A percentile compares a stretch with the other conserved stretches of the same genome.
These are phyloP conservation scores for Mimosa pudica DNA, from an alignment of 306 rosid species.

Conservation along the genomic window DNA sequence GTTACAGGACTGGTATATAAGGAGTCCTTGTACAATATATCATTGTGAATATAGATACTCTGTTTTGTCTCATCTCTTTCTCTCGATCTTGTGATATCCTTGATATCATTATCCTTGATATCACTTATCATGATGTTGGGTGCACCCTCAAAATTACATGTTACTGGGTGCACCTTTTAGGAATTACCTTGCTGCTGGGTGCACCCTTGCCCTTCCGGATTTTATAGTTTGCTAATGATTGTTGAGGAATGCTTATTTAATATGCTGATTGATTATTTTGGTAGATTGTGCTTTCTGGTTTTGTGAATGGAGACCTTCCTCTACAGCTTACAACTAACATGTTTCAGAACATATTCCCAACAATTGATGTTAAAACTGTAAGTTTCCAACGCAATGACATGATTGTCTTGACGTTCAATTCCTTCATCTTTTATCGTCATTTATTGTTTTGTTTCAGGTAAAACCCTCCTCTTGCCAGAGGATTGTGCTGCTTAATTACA, in stretches of 20 bases:
- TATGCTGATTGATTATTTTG: conserved; percentile 8
- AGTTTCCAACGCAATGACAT: conserved; percentile 38
- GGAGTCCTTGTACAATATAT: no score
- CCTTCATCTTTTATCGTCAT: conserved; percentile 26
- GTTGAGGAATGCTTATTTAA: not conserved
- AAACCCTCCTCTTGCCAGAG: conserved; percentile 95
- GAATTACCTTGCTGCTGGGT: no score
- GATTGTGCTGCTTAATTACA: conserved; percentile 87
- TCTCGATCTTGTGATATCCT: no score
- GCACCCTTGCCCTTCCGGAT: not conserved
- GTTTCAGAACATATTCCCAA: conserved; percentile 92
- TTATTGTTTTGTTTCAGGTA: conserved; percentile 56
- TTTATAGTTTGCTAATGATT: conserved; percentile 18
- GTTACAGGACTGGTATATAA: no score
- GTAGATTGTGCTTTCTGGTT: conserved; percentile 96
- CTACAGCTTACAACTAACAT: conserved; percentile 74
- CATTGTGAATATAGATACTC: no score
- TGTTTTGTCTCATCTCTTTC: no score
- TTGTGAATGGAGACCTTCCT: conserved; percentile 75
- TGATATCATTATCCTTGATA: no score
- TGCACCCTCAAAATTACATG: no score
- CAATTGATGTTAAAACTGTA: conserved; percentile 95
- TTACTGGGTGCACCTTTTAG: no score
- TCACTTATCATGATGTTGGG: no score
- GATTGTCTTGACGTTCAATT: conserved; percentile 7